Evolutionary conservation across 1,284 basidiomycete species (phyloP).

Genomic region (Lignosus rhinocerotis): DNA sequence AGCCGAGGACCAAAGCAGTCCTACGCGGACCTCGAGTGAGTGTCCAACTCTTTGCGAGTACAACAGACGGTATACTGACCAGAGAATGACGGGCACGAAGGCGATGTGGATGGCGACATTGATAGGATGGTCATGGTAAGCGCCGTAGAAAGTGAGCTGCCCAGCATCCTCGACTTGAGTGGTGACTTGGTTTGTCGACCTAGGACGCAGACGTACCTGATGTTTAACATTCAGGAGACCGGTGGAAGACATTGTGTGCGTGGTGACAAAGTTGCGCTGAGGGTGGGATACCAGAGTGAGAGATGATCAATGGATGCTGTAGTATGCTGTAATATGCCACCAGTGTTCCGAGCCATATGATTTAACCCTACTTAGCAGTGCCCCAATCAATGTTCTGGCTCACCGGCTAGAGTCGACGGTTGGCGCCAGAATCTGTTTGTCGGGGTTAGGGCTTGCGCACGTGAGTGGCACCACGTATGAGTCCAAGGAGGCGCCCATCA

Average conservation of each 20-base stretch:
- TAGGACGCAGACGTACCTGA: conserved; percentile 43
- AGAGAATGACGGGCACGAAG: conserved; percentile 81
- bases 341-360: no score
- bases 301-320: neutral
- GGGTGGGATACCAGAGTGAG: neutral
- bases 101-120: conserved; percentile 83
- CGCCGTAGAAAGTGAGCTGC: conserved; percentile 85
- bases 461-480: conserved; percentile 22
- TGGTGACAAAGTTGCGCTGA: neutral
- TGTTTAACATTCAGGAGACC: conserved; percentile 56
- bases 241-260: conserved; percentile 42
- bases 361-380: no score
- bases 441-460: conserved; percentile 10
- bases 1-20: conserved; percentile 62
- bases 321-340: no score
- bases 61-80: conserved; percentile 47
- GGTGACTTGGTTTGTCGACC: neutral
- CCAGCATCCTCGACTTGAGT: neutral
- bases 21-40: conserved; percentile 36
- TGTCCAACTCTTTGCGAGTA: no score
- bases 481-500: no score
- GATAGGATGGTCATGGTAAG: conserved; percentile 80
- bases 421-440: neutral
- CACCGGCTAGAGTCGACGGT: neutral
- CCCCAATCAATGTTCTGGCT: neutral